Conservation (phyloP, 805 yeast species). For the Sugiyamaella boreocaroliniensis region DNA sequence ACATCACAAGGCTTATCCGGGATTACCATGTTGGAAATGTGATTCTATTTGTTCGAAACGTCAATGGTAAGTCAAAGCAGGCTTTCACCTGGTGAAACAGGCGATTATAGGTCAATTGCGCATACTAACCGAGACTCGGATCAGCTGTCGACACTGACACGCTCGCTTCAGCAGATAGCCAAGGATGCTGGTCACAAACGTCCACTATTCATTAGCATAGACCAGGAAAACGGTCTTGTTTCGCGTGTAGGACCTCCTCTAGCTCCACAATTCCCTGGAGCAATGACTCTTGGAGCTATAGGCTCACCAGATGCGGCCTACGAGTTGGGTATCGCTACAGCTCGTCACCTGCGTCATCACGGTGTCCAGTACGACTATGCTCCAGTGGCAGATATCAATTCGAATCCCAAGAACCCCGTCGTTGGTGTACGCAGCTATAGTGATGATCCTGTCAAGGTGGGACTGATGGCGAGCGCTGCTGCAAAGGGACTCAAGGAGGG, state of each 20-base stretch:
- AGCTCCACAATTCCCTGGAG: constrained; percentile 49
- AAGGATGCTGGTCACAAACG: constrained; percentile 40
- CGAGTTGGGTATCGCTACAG: constrained; percentile 44
- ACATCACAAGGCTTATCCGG: constrained; percentile 44
- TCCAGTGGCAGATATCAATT: constrained; percentile 53
- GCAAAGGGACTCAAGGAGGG: constrained; percentile 48
- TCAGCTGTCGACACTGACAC: constrained; percentile 43
- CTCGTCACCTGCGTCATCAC: constrained; percentile 42
- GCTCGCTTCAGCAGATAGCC: constrained; percentile 47
- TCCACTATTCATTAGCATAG: constrained; percentile 51
- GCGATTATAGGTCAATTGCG: too few species aligned
- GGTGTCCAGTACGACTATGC: constrained; percentile 50
- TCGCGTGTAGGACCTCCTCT: constrained; percentile 24
- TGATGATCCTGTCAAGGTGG: constrained; percentile 47
- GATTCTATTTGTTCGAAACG: constrained; percentile 43
- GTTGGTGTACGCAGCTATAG: constrained; percentile 56
- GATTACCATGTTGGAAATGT: constrained; percentile 45
- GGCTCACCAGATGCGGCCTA: constrained; percentile 43
- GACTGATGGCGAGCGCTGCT: constrained; percentile 42
- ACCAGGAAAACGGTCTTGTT: constrained; percentile 56
- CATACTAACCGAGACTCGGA: constrained; percentile 25
- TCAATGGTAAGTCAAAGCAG: neutral
- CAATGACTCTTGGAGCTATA: constrained; percentile 54
- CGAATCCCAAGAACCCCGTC: constrained; percentile 47
- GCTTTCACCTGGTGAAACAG: too few species aligned